Evolutionary conservation across 164 flowering plant species (phyloP).

Genomic region (Buxus sempervirens): DNA sequence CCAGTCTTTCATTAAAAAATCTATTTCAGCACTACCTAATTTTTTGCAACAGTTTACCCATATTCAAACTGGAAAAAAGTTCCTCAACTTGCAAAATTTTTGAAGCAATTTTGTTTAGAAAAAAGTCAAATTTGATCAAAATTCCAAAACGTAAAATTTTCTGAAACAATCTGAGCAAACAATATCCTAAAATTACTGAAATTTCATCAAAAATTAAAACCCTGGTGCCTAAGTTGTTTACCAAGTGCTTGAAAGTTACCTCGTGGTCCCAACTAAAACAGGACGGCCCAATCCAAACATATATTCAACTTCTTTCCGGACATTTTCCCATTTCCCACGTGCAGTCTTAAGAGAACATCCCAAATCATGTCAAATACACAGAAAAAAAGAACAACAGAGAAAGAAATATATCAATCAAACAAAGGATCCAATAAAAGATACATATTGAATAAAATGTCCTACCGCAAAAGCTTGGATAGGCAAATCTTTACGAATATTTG

Average conservation of each 20-base stretch:
- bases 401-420: not conserved
- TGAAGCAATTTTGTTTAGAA: no score
- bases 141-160: no score
- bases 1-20: no score
- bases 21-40: no score
- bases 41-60: no score
- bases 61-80: no score
- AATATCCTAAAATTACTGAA: no score
- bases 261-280: constrained; percentile 94
- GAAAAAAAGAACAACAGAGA: not conserved
- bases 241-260: constrained; percentile 39
- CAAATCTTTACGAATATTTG: constrained; percentile 86
- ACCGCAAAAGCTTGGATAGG: constrained; percentile 98
- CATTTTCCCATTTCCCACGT: constrained; percentile 86
- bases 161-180: no score
- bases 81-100: no score
- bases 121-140: no score
- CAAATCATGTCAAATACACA: not conserved
- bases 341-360: constrained; percentile 56
- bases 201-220: no score
- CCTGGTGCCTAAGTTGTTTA: no score
- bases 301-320: constrained; percentile 71
- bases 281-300: constrained; percentile 93
- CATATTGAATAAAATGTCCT: constrained; percentile 17
- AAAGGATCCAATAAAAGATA: not conserved